A percentile compares a stretch with the other conserved stretches of the same genome.
Evolutionary conservation across 306 rosid genomes (phyloP).

Genomic region (Morella rubra): DNA sequence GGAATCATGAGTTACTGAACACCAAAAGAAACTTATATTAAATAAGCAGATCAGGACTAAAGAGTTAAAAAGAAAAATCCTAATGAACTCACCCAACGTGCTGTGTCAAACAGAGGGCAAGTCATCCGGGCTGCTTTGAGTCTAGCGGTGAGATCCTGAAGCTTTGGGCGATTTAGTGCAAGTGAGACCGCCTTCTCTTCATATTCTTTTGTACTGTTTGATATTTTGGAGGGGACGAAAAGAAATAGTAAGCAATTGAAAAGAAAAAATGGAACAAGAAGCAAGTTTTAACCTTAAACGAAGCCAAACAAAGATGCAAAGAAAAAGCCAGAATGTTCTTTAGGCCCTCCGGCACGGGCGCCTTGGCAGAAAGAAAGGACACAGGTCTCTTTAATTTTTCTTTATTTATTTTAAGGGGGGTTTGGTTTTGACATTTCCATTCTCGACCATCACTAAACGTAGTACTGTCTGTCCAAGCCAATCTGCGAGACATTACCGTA

Average conservation of each 20-base stretch:
- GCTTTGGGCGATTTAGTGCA: constrained; percentile 78
- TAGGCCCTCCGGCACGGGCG: background rate
- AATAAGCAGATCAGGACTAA: background rate
- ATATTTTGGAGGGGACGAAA: background rate
- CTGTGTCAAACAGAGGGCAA: constrained; percentile 92
- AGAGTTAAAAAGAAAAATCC: too few species aligned
- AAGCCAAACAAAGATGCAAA: background rate
- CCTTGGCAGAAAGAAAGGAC: background rate
- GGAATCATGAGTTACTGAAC: background rate
- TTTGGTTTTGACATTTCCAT: background rate
- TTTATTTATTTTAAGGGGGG: too few species aligned
- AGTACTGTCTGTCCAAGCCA: background rate
- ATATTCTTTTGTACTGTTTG: constrained; percentile 75
- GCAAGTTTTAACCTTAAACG: background rate
- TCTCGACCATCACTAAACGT: background rate
- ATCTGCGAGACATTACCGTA: background rate
- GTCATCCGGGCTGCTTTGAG: constrained; percentile 79
- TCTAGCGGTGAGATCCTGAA: constrained; percentile 66
- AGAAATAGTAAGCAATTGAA: background rate
- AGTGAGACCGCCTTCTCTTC: constrained; percentile 90
- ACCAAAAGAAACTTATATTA: background rate
- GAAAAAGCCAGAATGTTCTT: background rate
- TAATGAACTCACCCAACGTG: constrained; percentile 73
- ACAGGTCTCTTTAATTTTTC: too few species aligned
- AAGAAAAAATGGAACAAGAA: background rate